Base-by-base conservation (phyloP, 768 basidiomycete genomes). In the Strobilomyces echinocephalus region DNA sequence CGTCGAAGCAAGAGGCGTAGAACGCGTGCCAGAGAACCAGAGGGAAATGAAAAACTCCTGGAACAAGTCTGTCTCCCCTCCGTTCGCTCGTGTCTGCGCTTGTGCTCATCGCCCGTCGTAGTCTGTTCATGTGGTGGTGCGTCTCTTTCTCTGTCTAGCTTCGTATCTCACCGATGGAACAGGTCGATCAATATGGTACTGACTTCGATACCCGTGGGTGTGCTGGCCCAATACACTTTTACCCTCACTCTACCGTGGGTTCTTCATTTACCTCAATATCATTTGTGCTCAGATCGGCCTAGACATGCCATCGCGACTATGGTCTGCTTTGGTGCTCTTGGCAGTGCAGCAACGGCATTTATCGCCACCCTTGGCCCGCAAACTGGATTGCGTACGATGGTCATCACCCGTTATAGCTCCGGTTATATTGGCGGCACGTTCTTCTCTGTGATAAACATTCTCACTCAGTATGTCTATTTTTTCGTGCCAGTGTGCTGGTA, bases 321-420 rank as follows among this genome's bases (percentile, higher is more conserved):
- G 21, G 54, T 79, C 26, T 72, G 73, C 60, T 81, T 81, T 53
- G 70, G 71, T 31, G 73, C 75, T 18, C 64, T 80, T 21, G 79
- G 76, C 6, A 68, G 68, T 5, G 53, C 71, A 6, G 65, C 69
- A 8, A 73, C 76, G 0, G 77, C 78, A 2, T 80, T 80, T 59
- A 77, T 82, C 42, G 78, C 81, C 16, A 79, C 74, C 8, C 67
- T 83, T 9, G 81, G 81, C 1, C 80, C 81, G 0, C 63, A 65
- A 55, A 81, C 78, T 1, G 81, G 80, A 11, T 65, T 82, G 21
- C 71, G 80, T 7, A 81, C 79, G 0, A 82, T 82, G 79, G 67
- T 80, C 40, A 79, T 78, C 46, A 65, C 73, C 4, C 71, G 79
- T 2, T 80, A 72, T 54, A 75, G 73, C 55, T 74, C 73, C 3